Percentiles rank a stretch among this genome's conserved stretches.
Evolutionary conservation across 345 rosid genomes (phyloP).

Genomic region (Rhodamnia argentea): DNA sequence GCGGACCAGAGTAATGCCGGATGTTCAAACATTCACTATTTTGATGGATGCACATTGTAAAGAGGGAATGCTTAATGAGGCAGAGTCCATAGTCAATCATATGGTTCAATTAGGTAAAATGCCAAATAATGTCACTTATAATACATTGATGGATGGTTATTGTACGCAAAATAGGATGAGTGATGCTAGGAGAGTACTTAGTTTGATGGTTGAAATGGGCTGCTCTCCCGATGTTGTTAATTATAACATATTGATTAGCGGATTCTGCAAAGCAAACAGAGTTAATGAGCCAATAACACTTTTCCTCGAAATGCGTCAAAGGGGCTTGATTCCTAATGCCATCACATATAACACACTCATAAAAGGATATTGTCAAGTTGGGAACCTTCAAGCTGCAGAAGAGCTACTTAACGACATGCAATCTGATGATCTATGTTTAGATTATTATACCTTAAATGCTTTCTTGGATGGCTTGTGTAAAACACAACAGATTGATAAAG

Average conservation of each 20-base stretch:
- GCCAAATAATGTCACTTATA: not conserved
- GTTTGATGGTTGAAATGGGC: conserved; percentile 10
- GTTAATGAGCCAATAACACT: not conserved
- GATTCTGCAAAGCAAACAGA: not conserved
- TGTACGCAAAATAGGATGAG: conserved; percentile 14
- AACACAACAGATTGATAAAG: conserved; percentile 7
- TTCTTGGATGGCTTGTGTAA: conserved; percentile 16
- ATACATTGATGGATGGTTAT: conserved; percentile 16
- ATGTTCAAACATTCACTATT: not conserved
- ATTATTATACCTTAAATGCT: not conserved
- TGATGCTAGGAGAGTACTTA: conserved; percentile 10
- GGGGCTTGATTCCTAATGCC: conserved; percentile 7
- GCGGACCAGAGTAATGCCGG: not conserved
- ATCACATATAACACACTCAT: conserved; percentile 19
- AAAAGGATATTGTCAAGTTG: conserved; percentile 8
- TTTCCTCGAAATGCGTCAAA: conserved; percentile 4
- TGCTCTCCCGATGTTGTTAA: conserved; percentile 5
- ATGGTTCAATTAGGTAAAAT: not conserved
- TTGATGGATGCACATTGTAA: not conserved
- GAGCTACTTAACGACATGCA: conserved; percentile 11
- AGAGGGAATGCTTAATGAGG: not conserved
- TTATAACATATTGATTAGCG: not conserved
- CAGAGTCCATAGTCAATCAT: not conserved
- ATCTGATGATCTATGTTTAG: not conserved
- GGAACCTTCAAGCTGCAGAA: conserved; percentile 18